Evolutionary conservation across 192 early-diverging fungal species (phyloP).

Genomic region (Linnemannia exigua): DNA sequence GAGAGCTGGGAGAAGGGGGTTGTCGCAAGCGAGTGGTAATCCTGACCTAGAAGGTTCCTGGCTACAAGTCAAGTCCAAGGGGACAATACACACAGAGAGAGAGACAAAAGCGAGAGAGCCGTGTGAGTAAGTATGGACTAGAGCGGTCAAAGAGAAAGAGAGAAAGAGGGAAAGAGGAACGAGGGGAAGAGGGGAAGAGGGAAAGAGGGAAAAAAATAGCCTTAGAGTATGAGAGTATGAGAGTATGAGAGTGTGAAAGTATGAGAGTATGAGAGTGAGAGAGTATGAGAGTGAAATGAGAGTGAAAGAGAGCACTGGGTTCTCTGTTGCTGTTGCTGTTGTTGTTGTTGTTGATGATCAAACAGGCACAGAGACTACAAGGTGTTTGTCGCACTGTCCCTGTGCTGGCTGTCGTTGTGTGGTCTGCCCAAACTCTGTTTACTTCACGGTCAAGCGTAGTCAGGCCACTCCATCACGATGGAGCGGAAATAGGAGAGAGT

Average conservation of each 20-base stretch:
- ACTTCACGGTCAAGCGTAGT: not conserved
- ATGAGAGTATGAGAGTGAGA: no score
- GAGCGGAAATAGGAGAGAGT: not conserved
- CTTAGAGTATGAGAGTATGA: no score
- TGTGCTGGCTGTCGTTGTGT: not conserved
- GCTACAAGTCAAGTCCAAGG: not conserved
- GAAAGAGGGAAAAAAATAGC: no score
- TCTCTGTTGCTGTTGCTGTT: not conserved
- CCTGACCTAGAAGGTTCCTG: not conserved
- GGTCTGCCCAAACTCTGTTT: conserved; percentile 1
- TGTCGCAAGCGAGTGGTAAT: not conserved
- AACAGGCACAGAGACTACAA: not conserved
- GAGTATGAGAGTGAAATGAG: not conserved
- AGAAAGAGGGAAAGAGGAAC: not conserved
- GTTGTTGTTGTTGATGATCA: not conserved
- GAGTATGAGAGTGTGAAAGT: no score
- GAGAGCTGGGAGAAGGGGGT: not conserved
- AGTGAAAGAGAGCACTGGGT: conserved; percentile 7
- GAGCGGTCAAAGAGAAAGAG: not conserved
- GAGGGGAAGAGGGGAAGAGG: not conserved
- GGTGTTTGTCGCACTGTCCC: not conserved
- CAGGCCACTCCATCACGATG: not conserved
- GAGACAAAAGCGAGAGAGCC: not conserved
- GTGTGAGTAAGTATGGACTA: not conserved
- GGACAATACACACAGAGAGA: not conserved